Base-by-base conservation (phyloP, 192 early-diverging fungal species). In the Backusella tarrabulga region DNA sequence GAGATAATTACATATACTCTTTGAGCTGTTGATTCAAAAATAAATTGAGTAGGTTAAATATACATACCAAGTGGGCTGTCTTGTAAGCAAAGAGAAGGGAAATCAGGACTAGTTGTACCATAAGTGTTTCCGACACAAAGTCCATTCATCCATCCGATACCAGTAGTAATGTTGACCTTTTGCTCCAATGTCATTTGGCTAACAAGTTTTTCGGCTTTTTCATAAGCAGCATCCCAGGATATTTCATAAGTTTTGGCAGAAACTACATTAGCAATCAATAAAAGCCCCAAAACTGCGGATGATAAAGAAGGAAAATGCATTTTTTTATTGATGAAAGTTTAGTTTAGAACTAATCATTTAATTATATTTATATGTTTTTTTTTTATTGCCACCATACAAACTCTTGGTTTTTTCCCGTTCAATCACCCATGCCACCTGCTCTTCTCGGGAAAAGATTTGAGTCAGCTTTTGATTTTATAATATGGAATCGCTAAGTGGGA, bases 111-210 rank as follows among this genome's bases (percentile, higher is more conserved):
- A 52, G 74, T 41, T 34, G 78, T 75, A 40, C 66, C 26, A 2
- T 52, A 60, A 32, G 85, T 90, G 56, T 91, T 86, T 17, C 90
- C 90, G 21, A 87, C 81, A 76, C 90, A 91, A 23, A 78, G 76
- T 15, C 72, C 76, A 36, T 67, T 73, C 46, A 54, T 76, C 75
- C 75, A 80, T 46, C 89, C 89, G 9, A 80, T 68, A 44, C 89
- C 89, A 38, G 87, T 87, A 54, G 83, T 80, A 11, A 89, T 19
- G 23, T 35, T 63, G 3, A 89, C 82, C 73, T 90, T 90, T 66
- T 90, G 83, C 23, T 74, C 68, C 29, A 85, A 44, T 7, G 79
- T 46, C 69, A 90, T 73, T 66, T 83, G 68, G 34, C 70, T 46
- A 21, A 90, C 81, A 29, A 77, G 68, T 42, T 32, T 46, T 38